phyloP scores from a whole-genome alignment of 148 eudicot species.

The Beta vulgaris region DNA sequence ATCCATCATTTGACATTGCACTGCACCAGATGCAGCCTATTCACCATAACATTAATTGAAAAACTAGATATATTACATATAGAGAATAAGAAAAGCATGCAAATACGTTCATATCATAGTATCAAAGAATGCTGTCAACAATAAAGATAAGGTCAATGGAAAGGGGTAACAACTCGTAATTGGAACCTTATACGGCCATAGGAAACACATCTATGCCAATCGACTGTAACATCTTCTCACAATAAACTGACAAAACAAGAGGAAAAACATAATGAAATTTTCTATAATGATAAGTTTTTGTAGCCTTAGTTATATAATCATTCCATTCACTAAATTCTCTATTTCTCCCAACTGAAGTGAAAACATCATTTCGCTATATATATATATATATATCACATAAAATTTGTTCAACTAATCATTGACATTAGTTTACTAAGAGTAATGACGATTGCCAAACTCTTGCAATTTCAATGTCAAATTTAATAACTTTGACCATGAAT shows the following conservation, averaged over 20 bases:
- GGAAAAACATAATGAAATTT: background rate
- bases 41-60: slow-evolving; percentile 9
- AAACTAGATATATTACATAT: background rate
- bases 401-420: background rate
- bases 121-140: background rate
- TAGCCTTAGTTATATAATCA: background rate
- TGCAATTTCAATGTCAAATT: too few species aligned
- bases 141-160: background rate
- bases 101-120: background rate
- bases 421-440: background rate
- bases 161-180: background rate
- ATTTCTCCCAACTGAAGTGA: background rate
- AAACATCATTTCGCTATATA: background rate
- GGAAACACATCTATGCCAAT: background rate
- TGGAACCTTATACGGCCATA: background rate
- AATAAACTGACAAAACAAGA: background rate
- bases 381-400: background rate
- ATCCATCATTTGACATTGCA: slow-evolving; percentile 97
- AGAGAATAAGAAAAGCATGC: slow-evolving; percentile 6
- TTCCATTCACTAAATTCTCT: background rate
- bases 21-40: slow-evolving; percentile 95
- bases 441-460: background rate
- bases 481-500: too few species aligned
- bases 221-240: background rate
- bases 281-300: background rate